phyloP scores from a whole-genome alignment of 768 basidiomycete species.

The Amanita molliuscula region DNA sequence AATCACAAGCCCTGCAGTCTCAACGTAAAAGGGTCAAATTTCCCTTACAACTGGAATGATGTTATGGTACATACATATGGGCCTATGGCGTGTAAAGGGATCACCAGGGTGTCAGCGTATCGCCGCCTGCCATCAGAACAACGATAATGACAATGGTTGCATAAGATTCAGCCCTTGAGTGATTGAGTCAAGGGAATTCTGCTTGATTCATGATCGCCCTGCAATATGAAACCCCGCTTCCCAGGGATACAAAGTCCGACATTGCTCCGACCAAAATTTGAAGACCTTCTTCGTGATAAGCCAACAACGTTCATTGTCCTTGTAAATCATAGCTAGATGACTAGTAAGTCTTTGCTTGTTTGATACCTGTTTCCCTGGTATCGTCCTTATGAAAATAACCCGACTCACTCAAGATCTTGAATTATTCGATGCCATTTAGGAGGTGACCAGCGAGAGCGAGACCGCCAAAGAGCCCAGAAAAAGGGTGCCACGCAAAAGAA shows the following conservation, averaged over 20 bases:
- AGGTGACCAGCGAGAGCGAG: constrained; percentile 75
- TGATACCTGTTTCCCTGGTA: background rate
- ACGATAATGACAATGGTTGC: no score
- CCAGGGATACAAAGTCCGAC: constrained; percentile 12
- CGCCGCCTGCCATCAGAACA: constrained; percentile 1
- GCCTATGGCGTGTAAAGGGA: background rate
- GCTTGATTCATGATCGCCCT: background rate
- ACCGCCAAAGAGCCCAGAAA: constrained; percentile 66
- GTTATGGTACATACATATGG: background rate
- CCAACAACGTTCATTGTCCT: background rate
- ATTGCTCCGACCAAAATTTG: constrained; percentile 13
- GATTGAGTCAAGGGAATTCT: background rate
- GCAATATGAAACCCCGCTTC: background rate
- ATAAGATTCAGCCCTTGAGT: background rate
- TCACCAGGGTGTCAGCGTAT: background rate
- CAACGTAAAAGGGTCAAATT: background rate
- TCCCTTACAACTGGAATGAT: background rate
- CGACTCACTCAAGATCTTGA: constrained; percentile 14
- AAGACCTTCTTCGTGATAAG: background rate
- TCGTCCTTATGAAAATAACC: constrained; percentile 7
- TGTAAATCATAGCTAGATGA: constrained; percentile 18
- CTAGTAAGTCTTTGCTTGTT: constrained; percentile 31
- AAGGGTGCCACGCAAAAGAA: constrained; percentile 49
- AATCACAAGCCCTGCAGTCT: background rate
- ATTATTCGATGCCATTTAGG: constrained; percentile 30